phyloP scores from a whole-genome alignment of 164 flowering plant species.

The Magnolia changhungtana region DNA sequence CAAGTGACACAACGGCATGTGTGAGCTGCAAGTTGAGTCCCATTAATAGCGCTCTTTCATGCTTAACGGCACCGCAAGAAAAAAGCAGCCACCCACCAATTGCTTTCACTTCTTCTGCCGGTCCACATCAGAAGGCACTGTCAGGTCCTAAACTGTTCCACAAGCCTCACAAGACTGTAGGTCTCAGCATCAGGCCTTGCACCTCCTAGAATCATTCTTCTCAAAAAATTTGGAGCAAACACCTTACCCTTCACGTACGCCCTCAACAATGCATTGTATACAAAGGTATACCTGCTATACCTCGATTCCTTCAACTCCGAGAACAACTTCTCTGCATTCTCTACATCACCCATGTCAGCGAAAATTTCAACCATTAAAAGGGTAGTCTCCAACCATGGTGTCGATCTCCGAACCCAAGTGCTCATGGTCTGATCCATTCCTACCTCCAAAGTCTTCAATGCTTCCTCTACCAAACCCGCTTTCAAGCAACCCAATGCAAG shows the following conservation, averaged over 20 bases:
- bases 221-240: conserved; percentile 67
- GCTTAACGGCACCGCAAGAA: neutral
- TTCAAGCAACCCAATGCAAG: conserved; percentile 84
- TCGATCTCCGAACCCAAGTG: conserved; percentile 50
- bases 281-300: conserved; percentile 79
- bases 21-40: neutral
- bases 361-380: conserved; percentile 58
- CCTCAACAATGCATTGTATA: conserved; percentile 71
- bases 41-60: neutral
- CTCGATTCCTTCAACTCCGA: conserved; percentile 59
- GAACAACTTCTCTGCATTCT: conserved; percentile 69
- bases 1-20: neutral
- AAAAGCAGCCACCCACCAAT: neutral
- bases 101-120: neutral
- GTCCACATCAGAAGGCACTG: neutral
- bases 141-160: conserved; percentile 47
- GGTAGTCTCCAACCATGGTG: conserved; percentile 92
- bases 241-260: conserved; percentile 81
- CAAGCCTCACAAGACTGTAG: conserved; percentile 71
- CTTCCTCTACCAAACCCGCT: conserved; percentile 56
- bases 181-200: conserved; percentile 92
- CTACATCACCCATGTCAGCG: conserved; percentile 79
- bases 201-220: conserved; percentile 84
- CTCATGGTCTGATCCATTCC: conserved; percentile 38
- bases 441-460: conserved; percentile 56